Conservation (phyloP, 1,139 yeast species). For the Taphrina wiesneri region DNA sequence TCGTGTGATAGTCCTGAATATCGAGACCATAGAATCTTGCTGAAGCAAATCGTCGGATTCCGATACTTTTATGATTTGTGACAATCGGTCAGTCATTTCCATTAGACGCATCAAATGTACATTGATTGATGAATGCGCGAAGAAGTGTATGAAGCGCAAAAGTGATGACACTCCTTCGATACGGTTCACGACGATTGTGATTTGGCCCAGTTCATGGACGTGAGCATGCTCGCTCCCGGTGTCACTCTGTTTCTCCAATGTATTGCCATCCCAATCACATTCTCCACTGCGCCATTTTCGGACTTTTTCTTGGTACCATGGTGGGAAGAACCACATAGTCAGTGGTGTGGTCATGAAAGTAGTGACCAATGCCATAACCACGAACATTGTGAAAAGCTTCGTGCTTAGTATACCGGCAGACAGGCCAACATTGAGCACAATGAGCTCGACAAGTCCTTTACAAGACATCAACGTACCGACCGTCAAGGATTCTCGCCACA, state of each 20-base stretch:
- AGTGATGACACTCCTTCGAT: slow-evolving; percentile 34
- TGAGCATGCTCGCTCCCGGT: neutral
- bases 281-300: slow-evolving; percentile 50
- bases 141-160: slow-evolving; percentile 33
- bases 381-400: slow-evolving; percentile 73
- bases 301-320: slow-evolving; percentile 49
- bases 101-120: slow-evolving; percentile 32
- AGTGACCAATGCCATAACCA: slow-evolving; percentile 74
- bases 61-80: slow-evolving; percentile 36
- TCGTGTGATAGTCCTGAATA: slow-evolving; percentile 33
- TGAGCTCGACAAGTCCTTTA: slow-evolving; percentile 69
- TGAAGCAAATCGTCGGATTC: slow-evolving; percentile 34
- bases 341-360: slow-evolving; percentile 76
- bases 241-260: neutral
- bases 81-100: slow-evolving; percentile 38
- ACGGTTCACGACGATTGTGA: slow-evolving; percentile 34
- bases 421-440: slow-evolving; percentile 71
- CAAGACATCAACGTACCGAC: slow-evolving; percentile 86
- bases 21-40: slow-evolving; percentile 35
- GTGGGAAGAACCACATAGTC: slow-evolving; percentile 60
- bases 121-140: slow-evolving; percentile 1
- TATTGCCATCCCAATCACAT: slow-evolving; percentile 47
- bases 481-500: slow-evolving; percentile 70
- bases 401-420: slow-evolving; percentile 65
- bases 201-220: neutral